Evolutionary conservation across 2,329 filamentous ascomycete species (phyloP).

Genomic region (Penicillium expansum): DNA sequence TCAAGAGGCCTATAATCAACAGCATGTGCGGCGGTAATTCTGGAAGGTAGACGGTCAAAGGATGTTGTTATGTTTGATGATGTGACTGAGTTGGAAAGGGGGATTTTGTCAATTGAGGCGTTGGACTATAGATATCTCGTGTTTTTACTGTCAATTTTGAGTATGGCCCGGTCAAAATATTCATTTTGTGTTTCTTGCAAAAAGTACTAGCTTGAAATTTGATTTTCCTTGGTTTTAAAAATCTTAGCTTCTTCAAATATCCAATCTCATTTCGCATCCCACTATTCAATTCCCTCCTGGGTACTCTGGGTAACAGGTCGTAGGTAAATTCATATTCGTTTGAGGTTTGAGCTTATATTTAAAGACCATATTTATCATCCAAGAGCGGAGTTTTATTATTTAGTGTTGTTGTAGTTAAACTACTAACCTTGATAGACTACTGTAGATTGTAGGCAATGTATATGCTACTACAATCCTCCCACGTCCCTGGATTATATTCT

Average conservation of each 20-base stretch:
- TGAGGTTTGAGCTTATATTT: not conserved
- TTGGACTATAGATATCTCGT: not conserved
- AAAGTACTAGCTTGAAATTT: not conserved
- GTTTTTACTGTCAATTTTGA: not conserved
- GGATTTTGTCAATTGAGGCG: not conserved
- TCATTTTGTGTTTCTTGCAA: not conserved
- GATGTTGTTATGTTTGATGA: slow-evolving; percentile 53
- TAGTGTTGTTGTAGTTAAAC: not conserved
- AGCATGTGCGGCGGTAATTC: not conserved
- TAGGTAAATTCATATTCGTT: not conserved
- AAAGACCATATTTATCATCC: not conserved
- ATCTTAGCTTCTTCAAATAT: not conserved
- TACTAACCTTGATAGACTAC: not conserved
- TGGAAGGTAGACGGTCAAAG: not conserved
- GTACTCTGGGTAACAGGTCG: not conserved
- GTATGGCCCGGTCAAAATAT: not conserved
- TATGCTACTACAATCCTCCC: not conserved
- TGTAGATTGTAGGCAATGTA: not conserved
- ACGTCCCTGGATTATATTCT: not conserved
- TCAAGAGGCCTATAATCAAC: not conserved
- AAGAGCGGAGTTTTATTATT: not conserved
- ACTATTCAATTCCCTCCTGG: not conserved
- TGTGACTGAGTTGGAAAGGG: slow-evolving; percentile 25
- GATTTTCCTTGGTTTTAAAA: not conserved
- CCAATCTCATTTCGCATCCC: not conserved